phyloP scores from a whole-genome alignment of 768 basidiomycete genomes.

The Stropharia rugosoannulata region DNA sequence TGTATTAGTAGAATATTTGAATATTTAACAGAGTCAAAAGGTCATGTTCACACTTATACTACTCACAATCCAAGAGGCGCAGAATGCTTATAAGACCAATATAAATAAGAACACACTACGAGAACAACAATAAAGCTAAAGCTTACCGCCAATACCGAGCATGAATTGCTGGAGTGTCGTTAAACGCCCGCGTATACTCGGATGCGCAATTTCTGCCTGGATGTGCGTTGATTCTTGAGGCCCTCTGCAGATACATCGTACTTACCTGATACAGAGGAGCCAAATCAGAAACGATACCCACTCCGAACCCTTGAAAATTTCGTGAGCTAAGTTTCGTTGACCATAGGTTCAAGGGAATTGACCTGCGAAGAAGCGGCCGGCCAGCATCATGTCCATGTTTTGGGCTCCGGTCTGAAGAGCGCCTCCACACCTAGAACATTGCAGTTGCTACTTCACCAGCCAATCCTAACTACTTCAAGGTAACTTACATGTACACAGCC shows the following conservation, averaged over 20 bases:
- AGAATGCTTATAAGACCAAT: conserved; percentile 31
- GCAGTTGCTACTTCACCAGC: neutral
- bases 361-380: conserved; percentile 52
- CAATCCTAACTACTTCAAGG: no score
- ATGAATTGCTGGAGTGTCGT: conserved; percentile 56
- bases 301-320: conserved; percentile 30
- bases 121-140: no score
- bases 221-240: neutral
- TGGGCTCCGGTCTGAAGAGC: conserved; percentile 44
- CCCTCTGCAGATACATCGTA: neutral
- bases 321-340: neutral
- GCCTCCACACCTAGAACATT: conserved; percentile 41
- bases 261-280: conserved; percentile 51
- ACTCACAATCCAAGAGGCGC: conserved; percentile 46
- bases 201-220: conserved; percentile 55
- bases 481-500: conserved; percentile 33
- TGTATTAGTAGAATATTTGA: conserved; percentile 5
- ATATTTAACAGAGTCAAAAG: no score
- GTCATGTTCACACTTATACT: no score
- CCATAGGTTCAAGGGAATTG: neutral
- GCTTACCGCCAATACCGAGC: conserved; percentile 46
- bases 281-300: conserved; percentile 49
- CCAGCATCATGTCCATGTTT: conserved; percentile 47
- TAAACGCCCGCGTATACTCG: conserved; percentile 52
- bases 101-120: neutral